These are phyloP conservation scores for Dioscorea zingiberensis DNA, from an alignment of 106 monocot species.

Conservation along the genomic window DNA sequence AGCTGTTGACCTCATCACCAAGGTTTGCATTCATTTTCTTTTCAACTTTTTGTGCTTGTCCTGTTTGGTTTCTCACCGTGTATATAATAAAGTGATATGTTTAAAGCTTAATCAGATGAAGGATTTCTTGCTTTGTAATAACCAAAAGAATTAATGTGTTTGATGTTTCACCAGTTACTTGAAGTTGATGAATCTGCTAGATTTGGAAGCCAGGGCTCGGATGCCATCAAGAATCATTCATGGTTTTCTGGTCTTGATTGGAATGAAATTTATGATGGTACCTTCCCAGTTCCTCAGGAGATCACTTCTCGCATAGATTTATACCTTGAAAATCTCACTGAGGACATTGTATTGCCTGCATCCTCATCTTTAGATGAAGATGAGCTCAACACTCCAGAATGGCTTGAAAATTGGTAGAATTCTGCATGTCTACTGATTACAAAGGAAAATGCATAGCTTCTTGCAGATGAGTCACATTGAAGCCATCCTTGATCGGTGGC, in stretches of 20 bases:
- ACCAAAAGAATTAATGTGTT: neutral
- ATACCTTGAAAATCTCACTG: constrained; percentile 40
- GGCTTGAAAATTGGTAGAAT: constrained; percentile 77
- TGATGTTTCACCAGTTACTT: constrained; percentile 45
- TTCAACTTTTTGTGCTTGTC: neutral
- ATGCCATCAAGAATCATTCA: constrained; percentile 56
- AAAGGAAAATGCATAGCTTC: neutral
- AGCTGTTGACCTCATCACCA: constrained; percentile 80
- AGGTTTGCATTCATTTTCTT: constrained; percentile 33
- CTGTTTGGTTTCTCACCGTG: neutral
- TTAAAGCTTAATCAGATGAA: neutral
- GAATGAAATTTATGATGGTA: constrained; percentile 49
- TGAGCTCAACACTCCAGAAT: constrained; percentile 45
- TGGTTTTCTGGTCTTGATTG: constrained; percentile 82
- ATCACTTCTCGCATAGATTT: constrained; percentile 49
- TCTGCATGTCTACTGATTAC: neutral
- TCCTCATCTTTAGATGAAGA: constrained; percentile 36
- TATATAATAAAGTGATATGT: neutral
- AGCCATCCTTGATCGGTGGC: neutral
- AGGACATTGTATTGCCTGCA: constrained; percentile 14
- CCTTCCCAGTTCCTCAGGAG: constrained; percentile 58
- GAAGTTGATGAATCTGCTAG: constrained; percentile 66
- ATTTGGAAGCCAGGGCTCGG: constrained; percentile 55
- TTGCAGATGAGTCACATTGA: neutral
- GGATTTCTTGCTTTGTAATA: neutral